Evolutionary conservation across 2,329 filamentous ascomycete genomes (phyloP).

Genomic region (Neonectria sp.): DNA sequence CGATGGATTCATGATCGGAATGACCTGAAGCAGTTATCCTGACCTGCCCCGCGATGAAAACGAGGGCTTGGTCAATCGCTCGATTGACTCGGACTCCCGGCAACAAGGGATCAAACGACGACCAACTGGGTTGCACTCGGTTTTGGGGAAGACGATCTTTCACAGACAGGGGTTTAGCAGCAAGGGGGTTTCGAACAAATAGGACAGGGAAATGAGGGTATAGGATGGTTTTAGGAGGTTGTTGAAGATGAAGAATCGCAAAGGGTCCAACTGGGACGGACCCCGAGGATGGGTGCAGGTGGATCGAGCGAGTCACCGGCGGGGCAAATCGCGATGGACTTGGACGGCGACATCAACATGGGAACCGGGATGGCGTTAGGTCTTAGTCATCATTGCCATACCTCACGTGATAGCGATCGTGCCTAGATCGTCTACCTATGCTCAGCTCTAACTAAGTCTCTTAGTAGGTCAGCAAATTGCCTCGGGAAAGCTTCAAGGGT

Average conservation of each 20-base stretch:
- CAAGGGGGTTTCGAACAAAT: constrained; percentile 3
- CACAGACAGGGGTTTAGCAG: neutral
- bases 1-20: constrained; percentile 53
- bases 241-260: constrained; percentile 36
- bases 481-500: neutral
- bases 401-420: constrained; percentile 28
- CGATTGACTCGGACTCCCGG: constrained; percentile 19
- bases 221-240: constrained; percentile 30
- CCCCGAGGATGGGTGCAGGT: constrained; percentile 52
- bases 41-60: constrained; percentile 18
- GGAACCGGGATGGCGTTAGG: constrained; percentile 36
- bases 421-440: neutral
- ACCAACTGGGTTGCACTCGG: neutral
- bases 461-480: neutral
- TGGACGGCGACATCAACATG: constrained; percentile 20
- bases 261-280: constrained; percentile 55
- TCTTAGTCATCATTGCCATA: constrained; percentile 38
- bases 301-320: constrained; percentile 54
- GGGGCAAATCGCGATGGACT: constrained; percentile 55
- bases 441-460: neutral
- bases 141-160: neutral
- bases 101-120: constrained; percentile 6
- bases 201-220: constrained; percentile 23
- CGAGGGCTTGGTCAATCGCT: constrained; percentile 27
- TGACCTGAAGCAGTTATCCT: neutral